Percentiles rank a stretch among this genome's conserved stretches.
These are phyloP conservation scores for Aspergillus clavatus DNA, from an alignment of 2,329 filamentous ascomycete species.

Conservation along the genomic window DNA sequence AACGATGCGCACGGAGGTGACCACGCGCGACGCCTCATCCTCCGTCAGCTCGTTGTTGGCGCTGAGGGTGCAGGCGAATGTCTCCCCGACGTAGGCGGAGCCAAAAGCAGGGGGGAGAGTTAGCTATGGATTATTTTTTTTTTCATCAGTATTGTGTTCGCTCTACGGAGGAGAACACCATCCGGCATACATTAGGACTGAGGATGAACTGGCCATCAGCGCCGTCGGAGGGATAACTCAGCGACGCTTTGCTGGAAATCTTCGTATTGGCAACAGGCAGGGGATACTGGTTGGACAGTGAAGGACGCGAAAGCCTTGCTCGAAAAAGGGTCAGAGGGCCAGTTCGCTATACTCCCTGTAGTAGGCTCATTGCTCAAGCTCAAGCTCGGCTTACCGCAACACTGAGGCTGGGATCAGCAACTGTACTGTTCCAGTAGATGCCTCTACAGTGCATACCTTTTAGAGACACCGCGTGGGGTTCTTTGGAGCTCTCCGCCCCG, in stretches of 20 bases:
- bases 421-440: slow-evolving; percentile 1
- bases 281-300: slow-evolving; percentile 42
- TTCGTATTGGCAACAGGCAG: slow-evolving; percentile 45
- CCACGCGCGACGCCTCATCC: slow-evolving; percentile 41
- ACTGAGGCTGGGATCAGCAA: slow-evolving; percentile 26
- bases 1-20: slow-evolving; percentile 74
- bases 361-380: slow-evolving; percentile 4
- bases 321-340: slow-evolving; percentile 11
- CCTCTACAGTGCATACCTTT: slow-evolving; percentile 50
- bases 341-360: too few relatives aligned
- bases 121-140: slow-evolving; percentile 41
- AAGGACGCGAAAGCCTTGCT: slow-evolving; percentile 69
- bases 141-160: too few relatives aligned
- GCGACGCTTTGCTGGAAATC: slow-evolving; percentile 60
- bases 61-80: slow-evolving; percentile 88
- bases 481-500: slow-evolving; percentile 51
- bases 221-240: slow-evolving; percentile 61
- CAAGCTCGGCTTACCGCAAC: slow-evolving; percentile 33
- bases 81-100: slow-evolving; percentile 91
- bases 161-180: too few relatives aligned
- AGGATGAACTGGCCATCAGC: slow-evolving; percentile 52
- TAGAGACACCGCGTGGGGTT: slow-evolving; percentile 72
- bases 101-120: slow-evolving; percentile 89
- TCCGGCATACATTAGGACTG: slow-evolving; percentile 50
- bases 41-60: slow-evolving; percentile 76